A percentile compares a stretch with the other conserved stretches of the same genome.
These are phyloP conservation scores for Aspergillus sp. DNA, from an alignment of 2,329 filamentous ascomycete species.

Conservation along the genomic window DNA sequence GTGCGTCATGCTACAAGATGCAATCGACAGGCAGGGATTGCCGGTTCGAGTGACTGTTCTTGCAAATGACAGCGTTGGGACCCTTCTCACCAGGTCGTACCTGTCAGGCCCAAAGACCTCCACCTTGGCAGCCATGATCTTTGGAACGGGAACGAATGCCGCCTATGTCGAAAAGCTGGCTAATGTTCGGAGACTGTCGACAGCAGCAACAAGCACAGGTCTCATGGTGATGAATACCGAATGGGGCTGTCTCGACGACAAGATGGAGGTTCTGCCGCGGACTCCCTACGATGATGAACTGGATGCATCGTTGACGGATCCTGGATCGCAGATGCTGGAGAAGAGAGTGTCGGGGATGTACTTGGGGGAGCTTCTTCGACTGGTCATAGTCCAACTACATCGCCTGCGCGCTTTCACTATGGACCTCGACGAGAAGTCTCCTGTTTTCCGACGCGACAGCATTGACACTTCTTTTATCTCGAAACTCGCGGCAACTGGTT, in stretches of 20 bases:
- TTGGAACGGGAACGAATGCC: slow-evolving; percentile 30
- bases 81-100: slow-evolving; percentile 26
- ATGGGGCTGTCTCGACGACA: slow-evolving; percentile 30
- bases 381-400: slow-evolving; percentile 18
- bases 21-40: slow-evolving; percentile 23
- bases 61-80: slow-evolving; percentile 28
- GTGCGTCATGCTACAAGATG: slow-evolving; percentile 27
- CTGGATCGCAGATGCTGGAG: slow-evolving; percentile 27
- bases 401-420: slow-evolving; percentile 8
- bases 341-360: slow-evolving; percentile 29
- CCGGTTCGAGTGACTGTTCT: slow-evolving; percentile 26
- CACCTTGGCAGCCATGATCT: slow-evolving; percentile 25
- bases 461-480: slow-evolving; percentile 25
- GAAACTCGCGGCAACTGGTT: slow-evolving; percentile 3
- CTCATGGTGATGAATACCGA: slow-evolving; percentile 30
- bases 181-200: slow-evolving; percentile 14
- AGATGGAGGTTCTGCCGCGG: slow-evolving; percentile 23
- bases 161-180: slow-evolving; percentile 26
- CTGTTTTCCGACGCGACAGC: slow-evolving; percentile 16
- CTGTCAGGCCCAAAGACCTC: slow-evolving; percentile 15
- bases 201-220: background rate
- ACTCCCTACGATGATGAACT: slow-evolving; percentile 26
- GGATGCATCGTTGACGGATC: slow-evolving; percentile 19
- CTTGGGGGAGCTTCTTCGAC: slow-evolving; percentile 27
- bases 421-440: slow-evolving; percentile 7